These are phyloP conservation scores for Verticillium nubilum DNA, from an alignment of 2,329 filamentous ascomycete species.

Conservation along the genomic window DNA sequence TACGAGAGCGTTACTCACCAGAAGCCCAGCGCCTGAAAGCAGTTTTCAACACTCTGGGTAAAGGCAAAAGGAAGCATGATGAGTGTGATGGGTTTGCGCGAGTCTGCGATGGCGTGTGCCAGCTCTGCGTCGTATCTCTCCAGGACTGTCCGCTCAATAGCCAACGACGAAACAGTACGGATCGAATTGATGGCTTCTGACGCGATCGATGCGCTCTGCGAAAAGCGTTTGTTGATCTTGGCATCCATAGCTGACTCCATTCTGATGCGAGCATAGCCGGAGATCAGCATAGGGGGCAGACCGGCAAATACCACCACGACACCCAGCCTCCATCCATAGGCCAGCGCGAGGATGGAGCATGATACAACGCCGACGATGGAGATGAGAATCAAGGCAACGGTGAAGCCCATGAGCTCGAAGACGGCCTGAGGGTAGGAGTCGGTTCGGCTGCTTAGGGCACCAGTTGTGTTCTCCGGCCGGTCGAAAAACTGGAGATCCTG, in stretches of 20 bases:
- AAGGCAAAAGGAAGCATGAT: constrained; percentile 19
- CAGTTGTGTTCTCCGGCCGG: constrained; percentile 23
- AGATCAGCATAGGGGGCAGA: constrained; percentile 31
- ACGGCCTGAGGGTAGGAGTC: constrained; percentile 31
- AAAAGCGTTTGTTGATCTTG: constrained; percentile 26
- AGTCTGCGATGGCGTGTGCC: not conserved
- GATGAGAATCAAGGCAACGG: constrained; percentile 34
- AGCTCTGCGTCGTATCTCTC: constrained; percentile 1
- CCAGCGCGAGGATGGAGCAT: constrained; percentile 32
- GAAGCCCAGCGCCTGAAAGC: constrained; percentile 26
- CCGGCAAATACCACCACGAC: constrained; percentile 36
- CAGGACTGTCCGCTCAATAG: constrained; percentile 2
- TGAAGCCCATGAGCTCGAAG: constrained; percentile 38
- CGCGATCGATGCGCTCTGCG: constrained; percentile 36
- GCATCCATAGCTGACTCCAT: constrained; percentile 33
- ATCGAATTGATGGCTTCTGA: constrained; percentile 40
- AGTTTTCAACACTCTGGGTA: constrained; percentile 23
- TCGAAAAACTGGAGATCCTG: constrained; percentile 38
- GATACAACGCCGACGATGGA: constrained; percentile 32
- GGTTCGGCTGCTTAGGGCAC: constrained; percentile 24
- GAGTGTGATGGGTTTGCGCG: constrained; percentile 9
- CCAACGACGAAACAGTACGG: constrained; percentile 23
- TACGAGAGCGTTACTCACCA: constrained; percentile 19
- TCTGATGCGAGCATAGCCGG: constrained; percentile 36
- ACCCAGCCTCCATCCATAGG: constrained; percentile 37